Evolutionary conservation across 1,139 yeast genomes (phyloP).

Genomic region (Taphrina populina): DNA sequence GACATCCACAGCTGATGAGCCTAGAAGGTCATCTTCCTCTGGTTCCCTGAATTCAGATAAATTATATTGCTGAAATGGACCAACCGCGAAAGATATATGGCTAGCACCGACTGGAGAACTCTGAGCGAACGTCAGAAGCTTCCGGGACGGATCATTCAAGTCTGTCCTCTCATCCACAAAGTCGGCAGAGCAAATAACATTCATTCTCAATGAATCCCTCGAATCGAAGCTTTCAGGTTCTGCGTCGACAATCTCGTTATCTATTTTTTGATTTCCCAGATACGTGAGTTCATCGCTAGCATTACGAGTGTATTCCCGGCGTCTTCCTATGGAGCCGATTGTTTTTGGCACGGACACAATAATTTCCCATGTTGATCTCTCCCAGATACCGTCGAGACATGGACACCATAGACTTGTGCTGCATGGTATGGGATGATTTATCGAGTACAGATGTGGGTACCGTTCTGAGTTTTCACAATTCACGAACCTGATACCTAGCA

Average conservation of each 20-base stretch:
- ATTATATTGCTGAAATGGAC: constrained; percentile 69
- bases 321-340: constrained; percentile 56
- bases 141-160: constrained; percentile 66
- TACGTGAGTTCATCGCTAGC: too few species aligned
- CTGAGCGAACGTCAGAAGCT: constrained; percentile 73
- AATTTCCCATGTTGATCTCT: constrained; percentile 87
- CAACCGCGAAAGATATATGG: constrained; percentile 94
- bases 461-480: constrained; percentile 41
- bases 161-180: constrained; percentile 48
- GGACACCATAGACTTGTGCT: constrained; percentile 97
- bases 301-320: too few species aligned
- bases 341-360: constrained; percentile 81
- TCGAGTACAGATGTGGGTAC: constrained; percentile 83
- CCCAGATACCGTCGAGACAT: constrained; percentile 85
- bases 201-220: constrained; percentile 51
- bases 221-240: constrained; percentile 47
- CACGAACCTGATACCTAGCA: constrained; percentile 73
- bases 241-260: too few species aligned
- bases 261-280: too few species aligned
- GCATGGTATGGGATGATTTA: constrained; percentile 71
- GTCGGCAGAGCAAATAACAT: constrained; percentile 74
- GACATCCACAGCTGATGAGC: constrained; percentile 50
- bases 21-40: constrained; percentile 47
- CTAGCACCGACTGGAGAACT: constrained; percentile 89
- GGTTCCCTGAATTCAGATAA: constrained; percentile 49